Conservation (phyloP, 176 grass and related monocot species). For the Phoenix roebelenii region DNA sequence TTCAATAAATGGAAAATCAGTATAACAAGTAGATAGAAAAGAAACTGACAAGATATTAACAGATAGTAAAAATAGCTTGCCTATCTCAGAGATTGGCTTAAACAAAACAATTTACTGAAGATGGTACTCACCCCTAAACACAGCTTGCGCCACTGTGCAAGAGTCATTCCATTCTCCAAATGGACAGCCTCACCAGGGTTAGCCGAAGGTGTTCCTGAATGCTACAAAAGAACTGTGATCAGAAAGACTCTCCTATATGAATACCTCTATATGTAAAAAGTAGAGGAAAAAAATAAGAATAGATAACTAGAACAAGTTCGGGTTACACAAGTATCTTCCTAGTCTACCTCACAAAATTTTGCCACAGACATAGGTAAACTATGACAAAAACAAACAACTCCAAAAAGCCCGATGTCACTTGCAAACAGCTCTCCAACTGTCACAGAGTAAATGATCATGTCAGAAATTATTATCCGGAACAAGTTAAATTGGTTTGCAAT, state of each 20-base stretch:
- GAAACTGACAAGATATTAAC: too few relatives aligned
- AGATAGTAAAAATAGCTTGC: too few relatives aligned
- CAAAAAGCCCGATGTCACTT: conserved; percentile 52
- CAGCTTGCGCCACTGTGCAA: conserved; percentile 64
- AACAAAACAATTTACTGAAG: neutral
- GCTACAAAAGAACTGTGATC: conserved; percentile 42
- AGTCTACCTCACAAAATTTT: conserved; percentile 78
- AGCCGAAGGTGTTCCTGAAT: conserved; percentile 52
- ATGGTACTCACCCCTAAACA: conserved; percentile 52
- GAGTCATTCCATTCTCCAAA: conserved; percentile 87
- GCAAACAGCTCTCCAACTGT: conserved; percentile 78
- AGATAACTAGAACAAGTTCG: conserved; percentile 7
- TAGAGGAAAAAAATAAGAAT: too few relatives aligned
- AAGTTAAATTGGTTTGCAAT: too few relatives aligned
- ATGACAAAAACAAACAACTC: conserved; percentile 72
- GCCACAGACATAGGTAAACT: conserved; percentile 67
- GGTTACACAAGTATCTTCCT: conserved; percentile 11
- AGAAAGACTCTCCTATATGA: conserved; percentile 12
- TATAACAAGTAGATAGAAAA: too few relatives aligned
- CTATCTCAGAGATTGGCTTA: too few relatives aligned
- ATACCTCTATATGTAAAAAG: conserved; percentile 14
- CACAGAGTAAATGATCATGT: conserved; percentile 16
- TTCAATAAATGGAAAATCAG: too few relatives aligned
- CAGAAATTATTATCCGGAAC: conserved; percentile 3
- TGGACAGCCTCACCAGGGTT: conserved; percentile 78